Evolutionary conservation across 352 stramenopile species (phyloP), one percentile per base, ranked within the genome.

Genomic region (Pseudoperonospora humuli): DNA sequence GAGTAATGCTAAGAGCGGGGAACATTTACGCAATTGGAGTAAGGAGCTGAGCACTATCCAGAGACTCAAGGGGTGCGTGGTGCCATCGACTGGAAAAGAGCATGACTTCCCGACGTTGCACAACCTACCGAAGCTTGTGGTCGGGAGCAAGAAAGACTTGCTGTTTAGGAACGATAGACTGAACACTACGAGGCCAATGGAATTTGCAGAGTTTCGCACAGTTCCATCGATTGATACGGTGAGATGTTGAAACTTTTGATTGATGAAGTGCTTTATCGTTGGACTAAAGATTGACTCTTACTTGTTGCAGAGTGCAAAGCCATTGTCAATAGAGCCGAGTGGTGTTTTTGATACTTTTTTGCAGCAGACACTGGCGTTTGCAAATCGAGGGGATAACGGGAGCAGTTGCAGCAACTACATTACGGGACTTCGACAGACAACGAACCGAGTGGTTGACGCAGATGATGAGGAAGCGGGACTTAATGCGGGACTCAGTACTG

Each of bases 111-210:
- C 70, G 17, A 64, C 72, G 46, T 59, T 87, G 31, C 20, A 45
- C 3, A 45, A 41, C 1, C 47, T 93, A 35, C 81, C 81, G 7
- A 87, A 86, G 50, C 64, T 93, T 5, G 59, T 93, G 18, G 44
- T 93, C n/a, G 81, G 78, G 31, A 91, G 77, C 57, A 93, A 93
- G 55, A 70, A 66, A 26, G 81, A 93, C 44, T 50, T 69, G 1
- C 33, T 86, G 14, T 32, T 40, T 4, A 28, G 42, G 1, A 57
- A 60, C 5, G 17, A 47, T 23, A 18, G 29, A 37, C 31, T 32
- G 6, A 28, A 43, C 11, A 61, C 55, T 5, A 68, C 70, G 54
- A 58, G 69, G 1, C 25, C 58, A 17, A 57, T 45, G 15, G 47
- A 48, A 1, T 39, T 61, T 1, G 25, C 57, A 0, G 75, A 87